Conservation (phyloP, 2,329 filamentous ascomycete genomes). For the Fusarium dlaminii region DNA sequence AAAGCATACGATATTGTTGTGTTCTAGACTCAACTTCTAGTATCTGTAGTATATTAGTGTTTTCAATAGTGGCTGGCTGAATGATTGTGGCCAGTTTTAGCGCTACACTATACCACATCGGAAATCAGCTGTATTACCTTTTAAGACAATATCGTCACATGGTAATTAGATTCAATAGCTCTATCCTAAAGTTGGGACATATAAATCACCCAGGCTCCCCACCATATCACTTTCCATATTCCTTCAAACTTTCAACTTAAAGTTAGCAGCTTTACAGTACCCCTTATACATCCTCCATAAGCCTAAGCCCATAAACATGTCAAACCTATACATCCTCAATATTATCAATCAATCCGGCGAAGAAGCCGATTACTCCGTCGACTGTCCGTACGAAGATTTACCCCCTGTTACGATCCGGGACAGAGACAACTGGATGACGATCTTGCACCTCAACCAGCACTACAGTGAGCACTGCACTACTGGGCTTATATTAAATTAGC, state of each 20-base stretch:
- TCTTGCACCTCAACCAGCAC: neutral
- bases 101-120: neutral
- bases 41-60: neutral
- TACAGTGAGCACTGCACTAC: neutral
- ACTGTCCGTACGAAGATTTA: neutral
- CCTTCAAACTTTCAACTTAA: fast-evolving
- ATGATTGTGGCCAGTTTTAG: fast-evolving
- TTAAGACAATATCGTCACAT: neutral
- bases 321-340: neutral
- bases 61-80: neutral
- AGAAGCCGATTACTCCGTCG: neutral
- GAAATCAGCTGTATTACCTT: neutral
- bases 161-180: neutral
- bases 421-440: neutral
- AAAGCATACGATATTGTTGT: fast-evolving
- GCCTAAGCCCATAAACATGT: neutral
- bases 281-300: fast-evolving
- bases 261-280: neutral
- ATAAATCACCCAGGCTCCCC: neutral
- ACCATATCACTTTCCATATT: no score
- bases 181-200: fast-evolving
- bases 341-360: neutral
- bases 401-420: neutral
- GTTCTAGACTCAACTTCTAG: neutral
- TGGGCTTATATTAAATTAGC: fast-evolving